A percentile compares a stretch with the other conserved stretches of the same genome.
Evolutionary conservation across 1,284 basidiomycete genomes (phyloP).

Genomic region (Bjerkandera adusta): DNA sequence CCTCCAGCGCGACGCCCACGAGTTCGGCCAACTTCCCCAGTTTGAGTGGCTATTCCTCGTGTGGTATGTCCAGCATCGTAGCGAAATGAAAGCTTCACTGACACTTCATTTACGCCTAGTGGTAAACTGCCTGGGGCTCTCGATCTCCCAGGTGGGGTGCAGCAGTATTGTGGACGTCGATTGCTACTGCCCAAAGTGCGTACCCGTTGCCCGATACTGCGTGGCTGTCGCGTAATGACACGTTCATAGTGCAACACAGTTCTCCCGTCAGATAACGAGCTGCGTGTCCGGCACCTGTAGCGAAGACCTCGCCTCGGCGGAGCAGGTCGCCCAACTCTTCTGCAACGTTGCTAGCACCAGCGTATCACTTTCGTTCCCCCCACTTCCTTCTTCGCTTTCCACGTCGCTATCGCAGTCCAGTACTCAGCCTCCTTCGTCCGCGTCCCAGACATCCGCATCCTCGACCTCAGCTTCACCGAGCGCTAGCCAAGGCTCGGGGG

Average conservation of each 20-base stretch:
- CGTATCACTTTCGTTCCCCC: conserved; percentile 29
- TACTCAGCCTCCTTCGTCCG: not conserved
- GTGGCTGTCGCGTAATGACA: not conserved
- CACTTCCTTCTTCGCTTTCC: conserved; percentile 14
- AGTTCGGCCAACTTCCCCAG: conserved; percentile 28
- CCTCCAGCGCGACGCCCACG: conserved; percentile 20
- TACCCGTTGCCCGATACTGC: conserved; percentile 2
- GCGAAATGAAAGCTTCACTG: not conserved
- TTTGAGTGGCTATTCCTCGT: conserved; percentile 28
- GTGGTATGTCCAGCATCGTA: conserved; percentile 22
- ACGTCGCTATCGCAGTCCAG: conserved; percentile 17
- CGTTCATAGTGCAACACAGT: conserved; percentile 17
- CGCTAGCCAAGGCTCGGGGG: too few relatives aligned
- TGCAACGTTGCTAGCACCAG: conserved; percentile 29
- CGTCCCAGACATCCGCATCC: not conserved
- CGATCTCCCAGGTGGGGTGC: conserved; percentile 26
- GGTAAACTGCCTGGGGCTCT: conserved; percentile 24
- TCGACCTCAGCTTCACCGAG: not conserved
- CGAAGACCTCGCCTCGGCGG: conserved; percentile 24
- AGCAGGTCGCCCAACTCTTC: conserved; percentile 29
- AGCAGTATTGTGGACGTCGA: conserved; percentile 28
- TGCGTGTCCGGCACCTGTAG: conserved; percentile 27
- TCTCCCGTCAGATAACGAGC: conserved; percentile 17
- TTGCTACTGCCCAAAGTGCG: conserved; percentile 31
- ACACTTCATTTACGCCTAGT: conserved; percentile 18